Conservation (phyloP, 345 rosid genomes). For the Eucalyptus paniculata region DNA sequence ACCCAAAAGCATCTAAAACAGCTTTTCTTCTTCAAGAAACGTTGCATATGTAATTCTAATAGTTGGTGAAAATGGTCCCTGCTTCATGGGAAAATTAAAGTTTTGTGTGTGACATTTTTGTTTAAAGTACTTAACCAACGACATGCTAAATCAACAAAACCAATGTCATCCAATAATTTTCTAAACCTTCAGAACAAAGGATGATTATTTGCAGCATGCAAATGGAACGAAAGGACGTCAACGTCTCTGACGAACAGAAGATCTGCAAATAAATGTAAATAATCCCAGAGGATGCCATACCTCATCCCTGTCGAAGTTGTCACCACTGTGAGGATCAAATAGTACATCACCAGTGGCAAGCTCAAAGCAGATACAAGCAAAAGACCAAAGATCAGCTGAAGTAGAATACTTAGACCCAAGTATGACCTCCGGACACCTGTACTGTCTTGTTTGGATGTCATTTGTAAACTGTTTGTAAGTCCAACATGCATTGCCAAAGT, state of each 20-base stretch:
- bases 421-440: slow-evolving; percentile 67
- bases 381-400: slow-evolving; percentile 73
- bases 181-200: not conserved
- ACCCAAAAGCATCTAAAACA: not conserved
- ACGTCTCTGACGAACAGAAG: not conserved
- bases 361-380: slow-evolving; percentile 77
- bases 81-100: not conserved
- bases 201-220: not conserved
- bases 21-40: not conserved
- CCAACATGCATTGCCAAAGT: slow-evolving; percentile 81
- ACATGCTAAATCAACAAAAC: not conserved
- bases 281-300: slow-evolving; percentile 10
- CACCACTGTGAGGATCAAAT: slow-evolving; percentile 66
- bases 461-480: slow-evolving; percentile 67
- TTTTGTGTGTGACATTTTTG: not conserved
- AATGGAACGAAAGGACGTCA: not conserved
- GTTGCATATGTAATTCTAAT: not conserved
- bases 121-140: not conserved
- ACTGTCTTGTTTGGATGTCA: slow-evolving; percentile 71
- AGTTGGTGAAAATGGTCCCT: not conserved
- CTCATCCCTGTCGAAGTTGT: slow-evolving; percentile 72
- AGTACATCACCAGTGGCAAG: slow-evolving; percentile 72
- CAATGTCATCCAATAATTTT: not conserved
- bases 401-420: slow-evolving; percentile 76
- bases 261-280: not conserved